phyloP scores from a whole-genome alignment of 106 monocot species.

The Dactylorhiza incarnata region DNA sequence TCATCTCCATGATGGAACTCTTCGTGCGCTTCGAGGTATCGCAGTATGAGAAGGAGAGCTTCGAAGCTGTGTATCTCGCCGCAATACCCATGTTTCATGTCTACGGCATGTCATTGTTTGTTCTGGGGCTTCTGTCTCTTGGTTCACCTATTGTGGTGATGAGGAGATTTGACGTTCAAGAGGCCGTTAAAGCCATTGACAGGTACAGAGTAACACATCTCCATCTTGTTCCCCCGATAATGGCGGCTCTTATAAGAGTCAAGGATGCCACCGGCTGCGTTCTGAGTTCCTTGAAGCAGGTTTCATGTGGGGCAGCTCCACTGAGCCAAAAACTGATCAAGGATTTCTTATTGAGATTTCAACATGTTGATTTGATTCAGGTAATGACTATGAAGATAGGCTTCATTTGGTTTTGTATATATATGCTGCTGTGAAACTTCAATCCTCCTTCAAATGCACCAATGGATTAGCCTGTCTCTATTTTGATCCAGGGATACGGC shows the following conservation, averaged over 20 bases:
- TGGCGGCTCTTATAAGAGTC: conserved; percentile 26
- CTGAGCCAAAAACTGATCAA: conserved; percentile 17
- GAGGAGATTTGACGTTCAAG: conserved; percentile 36
- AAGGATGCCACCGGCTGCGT: conserved; percentile 6
- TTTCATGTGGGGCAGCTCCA: conserved; percentile 56
- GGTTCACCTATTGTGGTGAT: conserved; percentile 46
- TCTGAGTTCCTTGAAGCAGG: conserved; percentile 38
- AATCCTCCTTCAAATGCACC: no score
- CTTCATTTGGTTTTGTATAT: no score
- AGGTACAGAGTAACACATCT: conserved; percentile 41
- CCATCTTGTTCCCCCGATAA: conserved; percentile 45
- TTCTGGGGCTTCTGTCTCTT: conserved; percentile 36
- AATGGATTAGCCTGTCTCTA: no score
- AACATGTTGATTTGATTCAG: conserved; percentile 66
- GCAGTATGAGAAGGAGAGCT: conserved; percentile 16
- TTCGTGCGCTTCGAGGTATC: conserved; percentile 52
- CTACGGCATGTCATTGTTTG: conserved; percentile 49
- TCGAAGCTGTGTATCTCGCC: conserved; percentile 45
- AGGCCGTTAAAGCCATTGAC: conserved; percentile 22
- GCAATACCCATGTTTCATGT: conserved; percentile 67
- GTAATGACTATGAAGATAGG: conserved; percentile 6
- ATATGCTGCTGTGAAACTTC: no score
- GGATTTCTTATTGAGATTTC: conserved; percentile 29
- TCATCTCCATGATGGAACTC: conserved; percentile 50
- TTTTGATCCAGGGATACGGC: conserved; percentile 49